phyloP scores from a whole-genome alignment of 495 filamentous ascomycete species.

The Trichoderma parareesei region DNA sequence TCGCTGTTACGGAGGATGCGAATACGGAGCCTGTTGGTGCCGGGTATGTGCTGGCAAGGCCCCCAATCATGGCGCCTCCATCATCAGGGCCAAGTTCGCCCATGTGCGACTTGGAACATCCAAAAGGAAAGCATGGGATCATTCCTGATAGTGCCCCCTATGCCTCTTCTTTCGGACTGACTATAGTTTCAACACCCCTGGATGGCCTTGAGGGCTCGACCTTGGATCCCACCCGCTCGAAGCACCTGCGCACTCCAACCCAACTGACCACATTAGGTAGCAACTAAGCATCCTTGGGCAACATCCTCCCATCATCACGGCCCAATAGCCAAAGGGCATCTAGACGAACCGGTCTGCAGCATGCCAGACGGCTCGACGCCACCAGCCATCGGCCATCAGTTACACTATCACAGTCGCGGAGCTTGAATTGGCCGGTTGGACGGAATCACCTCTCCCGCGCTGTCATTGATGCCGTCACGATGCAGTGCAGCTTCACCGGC shows the following conservation, averaged over 20 bases:
- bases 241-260: background rate
- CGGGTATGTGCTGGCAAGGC: no score
- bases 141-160: no score
- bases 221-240: no score
- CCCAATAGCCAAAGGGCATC: background rate
- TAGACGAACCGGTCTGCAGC: background rate
- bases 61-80: no score
- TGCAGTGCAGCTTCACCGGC: background rate
- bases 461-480: background rate
- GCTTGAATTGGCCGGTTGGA: background rate
- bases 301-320: background rate
- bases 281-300: background rate
- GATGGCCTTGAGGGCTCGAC: no score
- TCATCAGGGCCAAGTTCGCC: no score
- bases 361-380: background rate
- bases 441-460: background rate
- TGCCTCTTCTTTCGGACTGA: no score
- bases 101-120: no score
- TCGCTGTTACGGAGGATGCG: no score
- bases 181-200: no score
- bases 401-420: background rate
- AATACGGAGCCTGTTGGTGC: no score
- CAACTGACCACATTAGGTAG: background rate
- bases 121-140: no score
- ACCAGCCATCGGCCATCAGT: background rate